A percentile compares a stretch with the other conserved stretches of the same genome.
Conservation (phyloP, 2,329 filamentous ascomycete genomes). For the Microdochium bolleyi region DNA sequence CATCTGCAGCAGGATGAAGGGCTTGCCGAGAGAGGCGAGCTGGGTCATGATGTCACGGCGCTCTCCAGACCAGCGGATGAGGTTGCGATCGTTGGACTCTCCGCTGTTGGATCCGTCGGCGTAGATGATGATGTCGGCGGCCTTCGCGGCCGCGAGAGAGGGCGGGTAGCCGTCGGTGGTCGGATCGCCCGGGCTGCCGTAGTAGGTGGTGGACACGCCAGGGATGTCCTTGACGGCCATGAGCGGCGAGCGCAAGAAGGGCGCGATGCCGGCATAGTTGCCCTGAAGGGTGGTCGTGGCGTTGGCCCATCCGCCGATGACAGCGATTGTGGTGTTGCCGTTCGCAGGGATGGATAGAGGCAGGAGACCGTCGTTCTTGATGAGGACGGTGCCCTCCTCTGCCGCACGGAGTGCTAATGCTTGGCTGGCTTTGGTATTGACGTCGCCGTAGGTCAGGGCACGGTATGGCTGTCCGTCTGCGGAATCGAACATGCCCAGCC, state of each 20-base stretch:
- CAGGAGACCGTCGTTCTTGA: slow-evolving; percentile 16
- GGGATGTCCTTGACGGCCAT: slow-evolving; percentile 40
- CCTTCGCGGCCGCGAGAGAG: slow-evolving; percentile 27
- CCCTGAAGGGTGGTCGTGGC: slow-evolving; percentile 15
- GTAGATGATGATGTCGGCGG: slow-evolving; percentile 44
- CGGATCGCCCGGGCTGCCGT: slow-evolving; percentile 19
- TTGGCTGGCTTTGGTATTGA: slow-evolving; percentile 13
- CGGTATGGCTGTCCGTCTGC: slow-evolving; percentile 12
- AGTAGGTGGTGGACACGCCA: slow-evolving; percentile 35
- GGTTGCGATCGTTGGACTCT: slow-evolving; percentile 41
- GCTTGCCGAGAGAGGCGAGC: slow-evolving; percentile 30
- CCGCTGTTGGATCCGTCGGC: slow-evolving; percentile 42
- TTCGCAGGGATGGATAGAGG: slow-evolving; percentile 9
- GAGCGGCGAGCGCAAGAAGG: slow-evolving; percentile 45
- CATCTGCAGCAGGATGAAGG: slow-evolving; percentile 42
- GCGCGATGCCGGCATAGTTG: slow-evolving; percentile 41
- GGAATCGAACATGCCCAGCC: slow-evolving; percentile 22
- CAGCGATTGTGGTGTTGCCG: slow-evolving; percentile 10
- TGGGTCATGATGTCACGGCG: slow-evolving; percentile 40
- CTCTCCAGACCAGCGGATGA: slow-evolving; percentile 41
- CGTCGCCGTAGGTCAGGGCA: slow-evolving; percentile 11
- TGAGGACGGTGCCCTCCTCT: slow-evolving; percentile 15
- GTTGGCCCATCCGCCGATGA: slow-evolving; percentile 16
- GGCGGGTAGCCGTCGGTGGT: slow-evolving; percentile 18
- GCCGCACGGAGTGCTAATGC: slow-evolving; percentile 13